Evolutionary conservation across 164 flowering plant species (phyloP), one percentile per base, ranked within the genome.

Genomic region (Brasenia schreberi): DNA sequence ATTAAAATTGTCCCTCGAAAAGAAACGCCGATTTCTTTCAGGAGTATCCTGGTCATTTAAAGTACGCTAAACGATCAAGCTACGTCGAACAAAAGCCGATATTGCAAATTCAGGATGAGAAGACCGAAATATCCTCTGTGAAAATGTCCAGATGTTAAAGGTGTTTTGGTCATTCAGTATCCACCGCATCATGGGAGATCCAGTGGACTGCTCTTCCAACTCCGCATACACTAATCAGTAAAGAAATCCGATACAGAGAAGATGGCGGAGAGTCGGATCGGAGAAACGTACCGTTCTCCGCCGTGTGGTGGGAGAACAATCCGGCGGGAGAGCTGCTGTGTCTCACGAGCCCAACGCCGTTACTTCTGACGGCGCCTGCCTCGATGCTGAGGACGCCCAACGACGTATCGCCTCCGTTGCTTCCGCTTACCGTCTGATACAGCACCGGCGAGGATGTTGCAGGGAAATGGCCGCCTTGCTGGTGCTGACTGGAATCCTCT

Each of bases 301-400:
- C 72, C 16, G 75, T 70, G 7, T 84, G 49, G 64, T 81, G 69
- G 53, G 83, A 66, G 72, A 89, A 85, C 4, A 91, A 66, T 16
- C 98, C 98, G 5, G 96, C 92, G 39, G 98, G 98, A 2, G 95
- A 94, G 77, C 98, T 94, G 64, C 83, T 89, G 19, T 89, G 95
- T 7, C 97, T 82, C 52, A 82, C 2, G 76, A 59, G 44, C 67
- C 70, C 18, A 65, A 80, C 70, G 66, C 66, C 68, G 76, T 66
- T 6, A 77, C 76, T 9, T 70, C 19, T 9, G 63, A 19, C 18
- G 60, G 60, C 68, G 68, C 12, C 67, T 74, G 65, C 72, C 59
- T 66, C 72, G 65, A 39, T 65, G 75, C 23, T 70, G 44, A 45
- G 69, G 52, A n/a, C 70, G 18, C 64, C 65, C 19, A 65, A 49